Base-by-base conservation (phyloP, 1,284 basidiomycete genomes). In the Thecaphora thlaspeos region DNA sequence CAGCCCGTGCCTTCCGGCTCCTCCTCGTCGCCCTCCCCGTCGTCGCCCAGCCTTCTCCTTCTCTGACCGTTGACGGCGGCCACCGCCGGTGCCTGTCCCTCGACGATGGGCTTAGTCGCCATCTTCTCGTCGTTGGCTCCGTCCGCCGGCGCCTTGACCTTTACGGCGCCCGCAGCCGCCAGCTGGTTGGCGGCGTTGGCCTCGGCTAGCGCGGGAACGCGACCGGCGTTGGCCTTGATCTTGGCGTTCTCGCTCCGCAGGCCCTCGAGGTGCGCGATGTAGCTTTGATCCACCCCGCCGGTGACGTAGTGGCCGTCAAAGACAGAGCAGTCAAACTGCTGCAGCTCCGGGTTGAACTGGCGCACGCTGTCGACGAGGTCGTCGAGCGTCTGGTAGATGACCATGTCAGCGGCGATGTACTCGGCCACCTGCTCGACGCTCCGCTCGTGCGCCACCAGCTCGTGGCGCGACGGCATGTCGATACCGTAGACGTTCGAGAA, bases 401-500 rank as follows among this genome's bases (percentile, higher is more conserved):
- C 90, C 45, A 95, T 84, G 80, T 99, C 95, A 17, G 93, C 95
- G 42, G 93, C 93, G 69, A 99, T 97, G 49, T 86, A 85, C 22
- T 82, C 75, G 4, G 91, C 90, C 55, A 99, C 87, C 58, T 88
- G 84, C 38, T 85, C 83, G 19, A 85, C 85, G 43, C 86, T 86
- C 49, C 91, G 86, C 41, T 83, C 85, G 79, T 95, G 84, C 0
- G 93, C 95, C 45, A 99, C 94, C 32, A 99, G 88, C 79, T 99
- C 95, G 36, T 82, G 80, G 10, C 91, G 87, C 1, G 91, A 91
- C 28, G 95, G 95, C 95, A 98, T 99, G 82, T 99, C 95, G 76
- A 99, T 99, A 30, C 95, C 95, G 80, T 98, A 98, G 7, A 99
- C 95, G 77, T 98, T 96, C 11, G 91, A 88, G 79, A 87, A 86